Conservation (phyloP, 148 eudicot species). For the Silene conica region DNA sequence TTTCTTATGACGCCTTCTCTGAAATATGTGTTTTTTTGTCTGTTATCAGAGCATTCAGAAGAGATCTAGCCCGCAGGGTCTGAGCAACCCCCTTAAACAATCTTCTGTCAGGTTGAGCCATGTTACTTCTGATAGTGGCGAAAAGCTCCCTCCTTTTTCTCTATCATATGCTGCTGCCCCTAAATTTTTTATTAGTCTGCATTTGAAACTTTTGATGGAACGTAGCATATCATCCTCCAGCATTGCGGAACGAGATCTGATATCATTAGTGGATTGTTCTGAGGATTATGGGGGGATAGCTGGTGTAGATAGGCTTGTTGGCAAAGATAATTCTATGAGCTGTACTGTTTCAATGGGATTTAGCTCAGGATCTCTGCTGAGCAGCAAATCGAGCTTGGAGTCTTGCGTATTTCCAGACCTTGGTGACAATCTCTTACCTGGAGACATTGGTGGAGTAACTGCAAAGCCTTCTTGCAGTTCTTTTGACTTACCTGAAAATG, state of each 20-base stretch:
- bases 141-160: slow-evolving; percentile 54
- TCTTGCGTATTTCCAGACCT: slow-evolving; percentile 17
- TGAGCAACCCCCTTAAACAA: slow-evolving; percentile 32
- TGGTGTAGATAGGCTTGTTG: slow-evolving; percentile 18
- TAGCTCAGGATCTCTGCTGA: slow-evolving; percentile 21
- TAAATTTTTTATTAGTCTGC: slow-evolving; percentile 56
- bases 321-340: slow-evolving; percentile 22
- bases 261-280: slow-evolving; percentile 30
- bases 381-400: slow-evolving; percentile 21
- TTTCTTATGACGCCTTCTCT: slow-evolving; percentile 6
- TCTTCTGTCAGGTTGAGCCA: slow-evolving; percentile 26
- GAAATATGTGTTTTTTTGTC: slow-evolving; percentile 18
- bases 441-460: slow-evolving; percentile 21
- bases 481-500: slow-evolving; percentile 24
- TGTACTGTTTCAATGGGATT: slow-evolving; percentile 22
- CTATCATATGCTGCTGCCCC: slow-evolving; percentile 74
- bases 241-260: slow-evolving; percentile 33
- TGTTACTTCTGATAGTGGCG: slow-evolving; percentile 30
- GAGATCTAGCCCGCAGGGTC: slow-evolving; percentile 24
- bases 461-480: slow-evolving; percentile 23
- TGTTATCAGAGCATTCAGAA: slow-evolving; percentile 38
- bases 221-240: slow-evolving; percentile 46
- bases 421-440: slow-evolving; percentile 20
- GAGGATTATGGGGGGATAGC: slow-evolving; percentile 19
- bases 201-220: slow-evolving; percentile 75